Conservation (phyloP, 306 rosid genomes). For the Pachyrhizus erosus region DNA sequence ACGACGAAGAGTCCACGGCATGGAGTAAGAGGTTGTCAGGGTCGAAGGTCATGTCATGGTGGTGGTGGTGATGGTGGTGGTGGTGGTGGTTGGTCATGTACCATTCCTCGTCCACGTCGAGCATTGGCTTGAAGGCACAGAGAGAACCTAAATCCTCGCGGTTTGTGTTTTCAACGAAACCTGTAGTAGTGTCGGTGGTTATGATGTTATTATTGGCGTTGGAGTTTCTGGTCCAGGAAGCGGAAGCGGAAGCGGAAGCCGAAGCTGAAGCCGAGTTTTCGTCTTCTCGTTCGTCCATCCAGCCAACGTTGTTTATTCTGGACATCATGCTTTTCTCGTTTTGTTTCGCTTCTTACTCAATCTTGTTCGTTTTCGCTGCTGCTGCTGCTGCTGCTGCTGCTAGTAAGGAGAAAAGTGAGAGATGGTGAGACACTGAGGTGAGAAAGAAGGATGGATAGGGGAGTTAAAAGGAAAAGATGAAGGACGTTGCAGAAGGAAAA, state of each 20-base stretch:
- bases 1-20: conserved; percentile 71
- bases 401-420: too few species aligned
- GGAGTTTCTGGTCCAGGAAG: conserved; percentile 57
- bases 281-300: conserved; percentile 64
- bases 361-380: too few species aligned
- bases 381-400: too few species aligned
- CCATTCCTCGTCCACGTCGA: conserved; percentile 73
- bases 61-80: conserved; percentile 36
- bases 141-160: conserved; percentile 56
- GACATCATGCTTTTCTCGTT: conserved; percentile 54
- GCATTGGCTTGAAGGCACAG: conserved; percentile 70
- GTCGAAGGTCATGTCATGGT: conserved; percentile 54
- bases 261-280: conserved; percentile 41
- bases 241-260: conserved; percentile 8
- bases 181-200: not conserved
- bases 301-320: conserved; percentile 51
- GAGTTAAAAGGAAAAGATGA: not conserved
- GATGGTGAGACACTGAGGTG: not conserved
- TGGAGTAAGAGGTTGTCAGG: conserved; percentile 57
- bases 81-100: conserved; percentile 48
- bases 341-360: not conserved
- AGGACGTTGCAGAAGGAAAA: conserved; percentile 50
- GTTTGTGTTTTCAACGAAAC: conserved; percentile 16
- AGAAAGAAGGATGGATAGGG: conserved; percentile 19
- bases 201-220: conserved; percentile 35